Evolutionary conservation across 2,329 filamentous ascomycete species (phyloP).

Genomic region (Neospermospora avenae): DNA sequence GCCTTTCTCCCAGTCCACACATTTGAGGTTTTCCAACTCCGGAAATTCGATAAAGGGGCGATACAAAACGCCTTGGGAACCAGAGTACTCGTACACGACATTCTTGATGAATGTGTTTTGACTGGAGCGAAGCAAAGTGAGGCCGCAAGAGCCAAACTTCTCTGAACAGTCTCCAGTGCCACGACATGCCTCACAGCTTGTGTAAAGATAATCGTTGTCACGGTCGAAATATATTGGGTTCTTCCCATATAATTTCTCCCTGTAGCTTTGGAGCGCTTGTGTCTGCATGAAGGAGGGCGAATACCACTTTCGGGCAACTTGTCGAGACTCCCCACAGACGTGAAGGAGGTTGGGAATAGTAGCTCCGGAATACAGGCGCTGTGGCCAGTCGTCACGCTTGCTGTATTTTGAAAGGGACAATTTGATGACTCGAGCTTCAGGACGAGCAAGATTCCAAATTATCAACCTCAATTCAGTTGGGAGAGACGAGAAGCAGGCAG

Average conservation of each 20-base stretch:
- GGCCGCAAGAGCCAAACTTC: neutral
- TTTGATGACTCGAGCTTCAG: conserved; percentile 5
- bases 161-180: neutral
- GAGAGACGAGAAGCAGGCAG: neutral
- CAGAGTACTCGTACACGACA: neutral
- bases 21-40: neutral
- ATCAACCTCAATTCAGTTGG: neutral
- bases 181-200: neutral
- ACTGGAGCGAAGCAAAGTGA: neutral
- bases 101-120: neutral
- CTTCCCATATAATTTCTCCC: neutral
- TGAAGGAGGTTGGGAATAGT: conserved; percentile 2
- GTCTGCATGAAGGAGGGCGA: neutral
- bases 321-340: neutral
- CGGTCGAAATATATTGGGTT: conserved; percentile 3
- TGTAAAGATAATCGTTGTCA: neutral
- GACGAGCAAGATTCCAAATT: neutral
- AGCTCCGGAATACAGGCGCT: neutral
- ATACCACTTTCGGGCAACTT: conserved; percentile 7
- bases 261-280: neutral
- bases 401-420: neutral
- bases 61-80: neutral
- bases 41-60: neutral
- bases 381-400: neutral
- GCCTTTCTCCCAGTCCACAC: neutral